These are phyloP conservation scores for Paracoccidioides lutzii DNA, from an alignment of 2,329 filamentous ascomycete genomes.

Conservation along the genomic window DNA sequence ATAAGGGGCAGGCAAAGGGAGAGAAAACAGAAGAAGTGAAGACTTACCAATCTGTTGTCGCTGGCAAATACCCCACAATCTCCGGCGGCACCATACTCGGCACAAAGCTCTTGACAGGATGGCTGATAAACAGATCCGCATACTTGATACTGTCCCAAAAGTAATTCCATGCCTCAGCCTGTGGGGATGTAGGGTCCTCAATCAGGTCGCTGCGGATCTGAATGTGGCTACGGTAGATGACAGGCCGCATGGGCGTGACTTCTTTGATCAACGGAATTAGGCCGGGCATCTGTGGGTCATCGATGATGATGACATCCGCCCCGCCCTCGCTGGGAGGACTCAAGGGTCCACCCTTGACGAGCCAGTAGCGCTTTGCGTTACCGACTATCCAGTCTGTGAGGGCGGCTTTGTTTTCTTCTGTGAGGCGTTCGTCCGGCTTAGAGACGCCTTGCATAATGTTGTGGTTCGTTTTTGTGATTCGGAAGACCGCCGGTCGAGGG, in stretches of 20 bases:
- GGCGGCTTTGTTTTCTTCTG: slow-evolving; percentile 45
- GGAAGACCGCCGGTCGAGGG: slow-evolving; percentile 64
- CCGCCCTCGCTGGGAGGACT: slow-evolving; percentile 53
- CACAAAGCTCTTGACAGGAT: slow-evolving; percentile 65
- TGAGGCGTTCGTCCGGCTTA: slow-evolving; percentile 51
- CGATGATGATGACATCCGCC: slow-evolving; percentile 63
- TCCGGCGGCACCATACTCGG: slow-evolving; percentile 52
- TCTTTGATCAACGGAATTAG: slow-evolving; percentile 64
- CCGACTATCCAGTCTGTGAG: slow-evolving; percentile 60
- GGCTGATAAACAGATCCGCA: slow-evolving; percentile 69
- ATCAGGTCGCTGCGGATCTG: slow-evolving; percentile 66
- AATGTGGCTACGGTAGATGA: slow-evolving; percentile 73
- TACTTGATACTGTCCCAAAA: slow-evolving; percentile 58
- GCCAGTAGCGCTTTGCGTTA: slow-evolving; percentile 66
- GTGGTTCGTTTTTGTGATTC: slow-evolving; percentile 77
- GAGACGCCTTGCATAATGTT: slow-evolving; percentile 77
- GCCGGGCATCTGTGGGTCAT: slow-evolving; percentile 74
- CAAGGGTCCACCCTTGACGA: slow-evolving; percentile 54
- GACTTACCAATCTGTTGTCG: slow-evolving; percentile 62
- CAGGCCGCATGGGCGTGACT: slow-evolving; percentile 56
- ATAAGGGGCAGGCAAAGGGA: background rate
- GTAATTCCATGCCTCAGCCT: slow-evolving; percentile 62
- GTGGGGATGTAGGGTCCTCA: slow-evolving; percentile 48
- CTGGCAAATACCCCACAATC: slow-evolving; percentile 63
- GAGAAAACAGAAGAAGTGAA: background rate